These are phyloP conservation scores for Hepatocystis sp. DNA, from an alignment of 169 alveolate species.

Conservation along the genomic window DNA sequence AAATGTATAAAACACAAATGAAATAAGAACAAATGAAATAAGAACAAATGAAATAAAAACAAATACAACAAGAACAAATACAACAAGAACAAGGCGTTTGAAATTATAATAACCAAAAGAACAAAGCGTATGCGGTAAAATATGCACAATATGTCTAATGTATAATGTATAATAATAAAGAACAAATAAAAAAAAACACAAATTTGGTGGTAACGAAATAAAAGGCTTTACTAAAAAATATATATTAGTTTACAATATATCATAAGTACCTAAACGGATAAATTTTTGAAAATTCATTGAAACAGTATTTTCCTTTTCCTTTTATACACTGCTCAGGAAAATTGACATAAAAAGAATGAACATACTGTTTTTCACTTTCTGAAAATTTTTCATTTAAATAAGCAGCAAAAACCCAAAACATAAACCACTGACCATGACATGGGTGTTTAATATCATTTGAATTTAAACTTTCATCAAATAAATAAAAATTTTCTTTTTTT, in stretches of 20 bases:
- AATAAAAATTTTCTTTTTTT: slow-evolving; percentile 70
- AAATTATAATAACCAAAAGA: too few species aligned
- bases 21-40: too few species aligned
- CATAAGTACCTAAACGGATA: slow-evolving; percentile 56
- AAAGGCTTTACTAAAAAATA: too few species aligned
- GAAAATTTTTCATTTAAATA: slow-evolving; percentile 69
- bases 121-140: too few species aligned
- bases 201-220: too few species aligned
- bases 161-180: too few species aligned
- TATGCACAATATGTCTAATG: too few species aligned
- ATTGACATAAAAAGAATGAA: slow-evolving; percentile 60
- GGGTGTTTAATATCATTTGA: slow-evolving; percentile 74
- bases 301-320: slow-evolving; percentile 74
- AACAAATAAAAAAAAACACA: too few species aligned
- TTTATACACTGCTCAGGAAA: slow-evolving; percentile 74
- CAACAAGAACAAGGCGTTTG: too few species aligned
- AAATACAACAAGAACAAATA: too few species aligned
- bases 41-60: too few species aligned
- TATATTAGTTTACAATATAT: too few species aligned
- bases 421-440: slow-evolving; percentile 75
- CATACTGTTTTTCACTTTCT: slow-evolving; percentile 54
- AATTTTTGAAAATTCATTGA: slow-evolving; percentile 34
- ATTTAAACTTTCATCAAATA: slow-evolving; percentile 72
- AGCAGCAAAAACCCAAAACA: slow-evolving; percentile 74
- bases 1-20: background rate